These are phyloP conservation scores for Taiozyma sp. DNA, from an alignment of 1,139 yeast genomes.

Conservation along the genomic window DNA sequence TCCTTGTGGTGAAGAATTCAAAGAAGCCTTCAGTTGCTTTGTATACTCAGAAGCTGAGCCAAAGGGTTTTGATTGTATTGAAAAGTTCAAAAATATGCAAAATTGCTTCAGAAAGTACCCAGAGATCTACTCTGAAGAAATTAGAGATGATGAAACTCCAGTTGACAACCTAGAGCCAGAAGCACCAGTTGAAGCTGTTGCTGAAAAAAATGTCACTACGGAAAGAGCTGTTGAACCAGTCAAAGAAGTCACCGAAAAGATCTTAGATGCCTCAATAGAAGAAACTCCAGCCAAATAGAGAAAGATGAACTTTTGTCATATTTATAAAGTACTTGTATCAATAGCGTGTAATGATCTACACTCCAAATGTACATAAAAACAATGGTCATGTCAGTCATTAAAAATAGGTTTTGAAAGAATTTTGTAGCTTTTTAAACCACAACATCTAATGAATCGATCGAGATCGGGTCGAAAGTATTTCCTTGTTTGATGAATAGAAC, in stretches of 20 bases:
- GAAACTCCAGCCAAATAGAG: neutral
- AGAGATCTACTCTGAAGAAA: conserved; percentile 89
- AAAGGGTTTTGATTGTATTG: conserved; percentile 95
- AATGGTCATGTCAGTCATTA: neutral
- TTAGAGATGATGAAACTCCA: conserved; percentile 62
- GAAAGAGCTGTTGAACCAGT: conserved; percentile 8
- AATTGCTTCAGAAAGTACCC: conserved; percentile 92
- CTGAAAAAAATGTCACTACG: conserved; percentile 8
- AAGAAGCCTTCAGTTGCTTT: conserved; percentile 93
- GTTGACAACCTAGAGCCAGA: conserved; percentile 25
- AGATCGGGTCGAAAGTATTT: conserved; percentile 30
- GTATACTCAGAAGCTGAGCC: conserved; percentile 95
- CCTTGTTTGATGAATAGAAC: conserved; percentile 35
- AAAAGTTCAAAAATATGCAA: conserved; percentile 90
- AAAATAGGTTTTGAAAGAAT: neutral
- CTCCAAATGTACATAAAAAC: neutral
- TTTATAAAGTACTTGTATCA: neutral
- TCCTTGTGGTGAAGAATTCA: conserved; percentile 97
- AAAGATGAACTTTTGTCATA: neutral
- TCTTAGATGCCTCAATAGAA: conserved; percentile 3
- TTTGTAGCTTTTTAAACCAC: neutral
- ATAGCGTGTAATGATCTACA: neutral
- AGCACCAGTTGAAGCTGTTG: conserved; percentile 15
- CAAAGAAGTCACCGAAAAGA: conserved; percentile 7
- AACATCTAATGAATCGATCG: conserved; percentile 10